These are phyloP conservation scores for Trametes cingulata DNA, from an alignment of 768 basidiomycete species.

Conservation along the genomic window DNA sequence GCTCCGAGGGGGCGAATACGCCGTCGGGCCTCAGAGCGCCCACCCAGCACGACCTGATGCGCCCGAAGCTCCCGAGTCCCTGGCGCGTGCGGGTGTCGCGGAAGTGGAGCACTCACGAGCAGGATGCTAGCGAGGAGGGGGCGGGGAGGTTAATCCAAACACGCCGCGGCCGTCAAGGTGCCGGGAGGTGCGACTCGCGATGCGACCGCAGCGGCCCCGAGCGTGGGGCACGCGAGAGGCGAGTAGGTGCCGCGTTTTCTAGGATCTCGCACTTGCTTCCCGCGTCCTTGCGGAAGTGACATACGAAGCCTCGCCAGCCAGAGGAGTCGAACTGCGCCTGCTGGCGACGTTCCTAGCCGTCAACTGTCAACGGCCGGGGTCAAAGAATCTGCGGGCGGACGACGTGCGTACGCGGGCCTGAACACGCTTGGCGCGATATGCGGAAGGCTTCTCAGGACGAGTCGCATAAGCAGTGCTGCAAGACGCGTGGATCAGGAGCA, in stretches of 20 bases:
- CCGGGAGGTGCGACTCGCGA: neutral
- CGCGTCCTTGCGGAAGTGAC: neutral
- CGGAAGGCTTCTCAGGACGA: neutral
- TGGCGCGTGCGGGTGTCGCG: neutral
- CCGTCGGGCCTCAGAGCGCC: too few species aligned
- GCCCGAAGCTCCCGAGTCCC: too few species aligned
- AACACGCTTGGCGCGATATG: neutral
- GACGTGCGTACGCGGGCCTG: too few species aligned
- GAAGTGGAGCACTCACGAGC: neutral
- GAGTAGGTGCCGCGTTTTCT: neutral
- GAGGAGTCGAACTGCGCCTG: too few species aligned
- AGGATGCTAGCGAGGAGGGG: neutral
- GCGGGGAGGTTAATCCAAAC: neutral
- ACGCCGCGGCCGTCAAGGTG: slow-evolving; percentile 8
- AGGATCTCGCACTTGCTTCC: too few species aligned
- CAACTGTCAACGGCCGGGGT: too few species aligned
- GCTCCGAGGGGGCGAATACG: neutral
- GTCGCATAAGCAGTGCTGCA: neutral
- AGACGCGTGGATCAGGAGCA: neutral
- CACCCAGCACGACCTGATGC: too few species aligned
- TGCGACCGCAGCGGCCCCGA: slow-evolving; percentile 15
- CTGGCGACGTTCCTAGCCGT: too few species aligned
- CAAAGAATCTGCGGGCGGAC: too few species aligned
- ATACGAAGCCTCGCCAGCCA: neutral
- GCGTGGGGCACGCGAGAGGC: neutral